These are phyloP conservation scores for Colletotrichum phormii DNA, from an alignment of 2,329 filamentous ascomycete species.

Conservation along the genomic window DNA sequence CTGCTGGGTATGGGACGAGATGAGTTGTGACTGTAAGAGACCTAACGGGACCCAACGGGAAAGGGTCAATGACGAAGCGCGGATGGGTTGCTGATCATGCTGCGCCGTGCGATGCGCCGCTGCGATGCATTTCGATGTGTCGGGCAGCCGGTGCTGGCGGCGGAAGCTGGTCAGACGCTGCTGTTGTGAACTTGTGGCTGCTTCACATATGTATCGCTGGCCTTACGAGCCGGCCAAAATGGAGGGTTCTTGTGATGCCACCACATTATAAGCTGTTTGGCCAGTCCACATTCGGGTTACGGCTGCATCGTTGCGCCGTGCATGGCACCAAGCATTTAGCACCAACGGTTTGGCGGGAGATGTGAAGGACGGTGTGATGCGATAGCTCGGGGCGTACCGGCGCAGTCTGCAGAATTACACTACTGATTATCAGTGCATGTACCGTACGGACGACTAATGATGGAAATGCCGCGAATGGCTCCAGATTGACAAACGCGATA, in stretches of 20 bases:
- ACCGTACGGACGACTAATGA: not conserved
- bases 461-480: constrained; percentile 32
- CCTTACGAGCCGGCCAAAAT: not conserved
- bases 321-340: constrained; percentile 22
- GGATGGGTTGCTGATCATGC: too few species aligned
- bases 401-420: not conserved
- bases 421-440: too few species aligned
- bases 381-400: constrained; percentile 22
- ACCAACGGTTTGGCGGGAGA: constrained; percentile 31
- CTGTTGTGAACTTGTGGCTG: not conserved
- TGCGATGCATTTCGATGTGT: not conserved
- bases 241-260: not conserved
- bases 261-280: not conserved
- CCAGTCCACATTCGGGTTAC: constrained; percentile 13
- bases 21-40: not conserved
- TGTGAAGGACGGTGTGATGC: constrained; percentile 9
- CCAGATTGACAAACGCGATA: constrained; percentile 26
- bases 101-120: not conserved
- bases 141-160: not conserved
- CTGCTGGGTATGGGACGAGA: constrained; percentile 6
- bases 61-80: too few species aligned
- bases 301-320: not conserved
- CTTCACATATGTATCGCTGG: constrained; percentile 14
- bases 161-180: not conserved
- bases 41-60: too few species aligned